These are phyloP conservation scores for Stephanodiscus triporus DNA, from an alignment of 108 stramenopile species.

Conservation along the genomic window DNA sequence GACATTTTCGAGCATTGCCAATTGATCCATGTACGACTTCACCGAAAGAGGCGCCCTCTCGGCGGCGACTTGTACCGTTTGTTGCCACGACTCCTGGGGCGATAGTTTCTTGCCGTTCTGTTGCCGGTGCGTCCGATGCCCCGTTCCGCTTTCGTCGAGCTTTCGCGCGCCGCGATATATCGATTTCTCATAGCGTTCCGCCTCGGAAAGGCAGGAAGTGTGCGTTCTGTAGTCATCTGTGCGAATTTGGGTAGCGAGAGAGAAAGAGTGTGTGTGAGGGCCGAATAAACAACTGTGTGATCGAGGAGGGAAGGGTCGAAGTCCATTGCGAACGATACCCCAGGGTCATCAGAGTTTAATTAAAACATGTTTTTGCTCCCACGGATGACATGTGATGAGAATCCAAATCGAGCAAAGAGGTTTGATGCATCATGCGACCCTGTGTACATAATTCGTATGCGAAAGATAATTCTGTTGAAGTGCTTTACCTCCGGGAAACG, in stretches of 20 bases:
- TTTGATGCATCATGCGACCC: constrained; percentile 46
- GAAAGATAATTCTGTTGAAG: no score
- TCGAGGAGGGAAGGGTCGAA: constrained; percentile 1
- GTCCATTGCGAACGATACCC: neutral
- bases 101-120: constrained; percentile 53
- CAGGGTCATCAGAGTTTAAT: constrained; percentile 88
- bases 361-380: constrained; percentile 91
- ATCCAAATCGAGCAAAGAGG: constrained; percentile 51
- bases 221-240: constrained; percentile 86
- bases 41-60: constrained; percentile 60
- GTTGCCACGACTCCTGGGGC: constrained; percentile 86
- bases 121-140: constrained; percentile 10
- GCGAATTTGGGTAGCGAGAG: constrained; percentile 1
- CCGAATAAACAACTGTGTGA: constrained; percentile 19
- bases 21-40: constrained; percentile 59
- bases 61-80: constrained; percentile 57
- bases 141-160: constrained; percentile 29
- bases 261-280: constrained; percentile 1
- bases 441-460: no score
- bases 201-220: constrained; percentile 87
- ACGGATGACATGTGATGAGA: constrained; percentile 48
- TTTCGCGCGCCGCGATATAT: constrained; percentile 50
- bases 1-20: constrained; percentile 74
- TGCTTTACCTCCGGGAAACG: constrained; percentile 85
- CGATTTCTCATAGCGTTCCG: constrained; percentile 83